phyloP scores from a whole-genome alignment of 2,329 filamentous ascomycete species.

The Dothideomycetes sp. region DNA sequence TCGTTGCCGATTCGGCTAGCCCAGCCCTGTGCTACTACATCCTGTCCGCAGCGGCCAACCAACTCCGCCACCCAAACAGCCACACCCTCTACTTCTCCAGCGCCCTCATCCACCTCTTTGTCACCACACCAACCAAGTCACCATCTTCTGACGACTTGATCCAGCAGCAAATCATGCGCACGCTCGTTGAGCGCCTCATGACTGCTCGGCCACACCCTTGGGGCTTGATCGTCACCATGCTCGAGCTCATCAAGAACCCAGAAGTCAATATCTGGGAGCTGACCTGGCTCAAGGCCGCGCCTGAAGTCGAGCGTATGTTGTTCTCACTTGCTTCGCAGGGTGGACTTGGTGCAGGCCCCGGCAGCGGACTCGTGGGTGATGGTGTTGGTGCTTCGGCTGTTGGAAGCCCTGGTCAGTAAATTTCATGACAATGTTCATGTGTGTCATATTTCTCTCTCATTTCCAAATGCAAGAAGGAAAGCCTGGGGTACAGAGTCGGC shows the following conservation, averaged over 20 bases:
- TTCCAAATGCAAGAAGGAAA: too few relatives aligned
- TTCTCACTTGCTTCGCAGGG: constrained; percentile 14
- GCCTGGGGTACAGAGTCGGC: too few relatives aligned
- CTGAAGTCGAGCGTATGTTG: constrained; percentile 53
- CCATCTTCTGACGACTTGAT: constrained; percentile 50
- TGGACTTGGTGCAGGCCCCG: too few relatives aligned
- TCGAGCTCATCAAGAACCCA: constrained; percentile 85
- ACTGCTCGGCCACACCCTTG: constrained; percentile 90
- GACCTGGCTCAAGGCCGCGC: constrained; percentile 79
- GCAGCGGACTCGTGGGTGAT: too few relatives aligned
- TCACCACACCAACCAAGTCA: constrained; percentile 20
- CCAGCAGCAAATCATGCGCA: constrained; percentile 80
- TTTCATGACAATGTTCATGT: too few relatives aligned
- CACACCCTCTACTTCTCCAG: constrained; percentile 92
- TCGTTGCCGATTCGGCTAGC: constrained; percentile 28
- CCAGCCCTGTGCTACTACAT: constrained; percentile 70
- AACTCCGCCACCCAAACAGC: constrained; percentile 79
- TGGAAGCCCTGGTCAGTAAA: too few relatives aligned
- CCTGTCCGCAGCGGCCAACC: constrained; percentile 75
- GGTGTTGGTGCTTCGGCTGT: too few relatives aligned
- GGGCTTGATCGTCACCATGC: constrained; percentile 79
- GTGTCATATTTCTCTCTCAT: too few relatives aligned
- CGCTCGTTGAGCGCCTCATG: constrained; percentile 77
- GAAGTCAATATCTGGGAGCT: constrained; percentile 87
- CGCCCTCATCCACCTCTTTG: constrained; percentile 74